A percentile compares a stretch with the other conserved stretches of the same genome.
phyloP scores from a whole-genome alignment of 2,329 filamentous ascomycete species.

The Cercospora zeae-maydis region DNA sequence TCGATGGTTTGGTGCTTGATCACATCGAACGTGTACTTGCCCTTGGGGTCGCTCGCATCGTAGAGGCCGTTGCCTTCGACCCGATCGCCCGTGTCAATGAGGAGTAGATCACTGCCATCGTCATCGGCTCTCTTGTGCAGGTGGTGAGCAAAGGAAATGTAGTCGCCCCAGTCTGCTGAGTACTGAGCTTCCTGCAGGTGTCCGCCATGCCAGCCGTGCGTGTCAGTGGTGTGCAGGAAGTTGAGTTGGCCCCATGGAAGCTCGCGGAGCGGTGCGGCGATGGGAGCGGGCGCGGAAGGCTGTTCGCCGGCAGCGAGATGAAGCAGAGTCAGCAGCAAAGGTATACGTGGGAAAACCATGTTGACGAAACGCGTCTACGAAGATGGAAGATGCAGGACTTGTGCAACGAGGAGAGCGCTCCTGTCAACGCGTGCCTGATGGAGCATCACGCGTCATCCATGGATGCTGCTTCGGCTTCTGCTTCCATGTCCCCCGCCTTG shows the following conservation, averaged over 20 bases:
- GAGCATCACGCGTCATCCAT: slow-evolving; percentile 1
- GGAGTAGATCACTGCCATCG: slow-evolving; percentile 75
- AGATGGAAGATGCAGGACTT: neutral
- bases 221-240: slow-evolving; percentile 88
- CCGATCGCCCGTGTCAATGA: slow-evolving; percentile 92
- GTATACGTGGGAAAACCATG: slow-evolving; percentile 8
- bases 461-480: neutral
- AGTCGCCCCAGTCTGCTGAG: slow-evolving; percentile 96
- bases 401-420: neutral
- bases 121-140: slow-evolving; percentile 75
- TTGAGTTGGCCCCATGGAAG: slow-evolving; percentile 93
- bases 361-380: neutral
- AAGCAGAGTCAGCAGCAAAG: slow-evolving; percentile 25
- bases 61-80: slow-evolving; percentile 94
- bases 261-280: slow-evolving; percentile 76
- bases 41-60: slow-evolving; percentile 83
- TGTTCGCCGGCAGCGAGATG: slow-evolving; percentile 52
- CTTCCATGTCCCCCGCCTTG: neutral
- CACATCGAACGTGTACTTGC: slow-evolving; percentile 83
- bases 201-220: slow-evolving; percentile 91
- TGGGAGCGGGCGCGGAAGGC: slow-evolving; percentile 72
- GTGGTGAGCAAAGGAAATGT: slow-evolving; percentile 84
- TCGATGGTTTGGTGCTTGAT: slow-evolving; percentile 79
- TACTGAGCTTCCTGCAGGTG: slow-evolving; percentile 92
- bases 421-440: slow-evolving; percentile 1